phyloP scores from a whole-genome alignment of 1,284 basidiomycete species.

The Rugiboletus extremiorientalis region DNA sequence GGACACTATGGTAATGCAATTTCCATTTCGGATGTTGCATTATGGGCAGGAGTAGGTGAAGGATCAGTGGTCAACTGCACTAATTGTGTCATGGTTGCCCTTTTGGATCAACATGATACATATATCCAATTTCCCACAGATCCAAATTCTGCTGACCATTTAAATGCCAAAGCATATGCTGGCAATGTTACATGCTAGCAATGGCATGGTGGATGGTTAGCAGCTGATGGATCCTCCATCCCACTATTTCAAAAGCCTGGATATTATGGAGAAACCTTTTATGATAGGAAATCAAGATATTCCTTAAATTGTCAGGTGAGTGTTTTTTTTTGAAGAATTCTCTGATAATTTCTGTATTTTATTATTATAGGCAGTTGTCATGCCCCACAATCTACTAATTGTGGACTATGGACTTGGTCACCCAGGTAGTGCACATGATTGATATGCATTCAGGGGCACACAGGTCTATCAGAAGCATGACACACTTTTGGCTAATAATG shows the following conservation, averaged over 20 bases:
- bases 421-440: conserved; percentile 14
- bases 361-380: not conserved
- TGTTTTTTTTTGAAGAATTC: not conserved
- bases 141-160: not conserved
- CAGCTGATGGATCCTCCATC: conserved; percentile 5
- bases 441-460: conserved; percentile 14
- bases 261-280: conserved; percentile 7
- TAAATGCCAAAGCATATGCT: not conserved
- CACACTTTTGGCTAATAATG: not conserved
- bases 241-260: conserved; percentile 14
- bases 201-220: not conserved
- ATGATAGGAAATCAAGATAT: conserved; percentile 8
- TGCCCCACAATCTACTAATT: conserved; percentile 9
- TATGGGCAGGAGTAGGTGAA: conserved; percentile 7
- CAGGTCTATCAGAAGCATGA: conserved; percentile 1
- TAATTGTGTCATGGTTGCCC: not conserved
- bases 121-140: not conserved
- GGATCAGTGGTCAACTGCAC: conserved; percentile 7
- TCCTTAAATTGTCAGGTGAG: conserved; percentile 10
- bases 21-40: not conserved
- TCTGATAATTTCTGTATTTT: not conserved
- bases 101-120: conserved; percentile 1
- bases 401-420: conserved; percentile 17
- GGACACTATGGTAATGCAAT: not conserved
- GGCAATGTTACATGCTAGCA: not conserved